Conservation (phyloP, 2,329 filamentous ascomycete species). For the Grosmannia penicillata region DNA sequence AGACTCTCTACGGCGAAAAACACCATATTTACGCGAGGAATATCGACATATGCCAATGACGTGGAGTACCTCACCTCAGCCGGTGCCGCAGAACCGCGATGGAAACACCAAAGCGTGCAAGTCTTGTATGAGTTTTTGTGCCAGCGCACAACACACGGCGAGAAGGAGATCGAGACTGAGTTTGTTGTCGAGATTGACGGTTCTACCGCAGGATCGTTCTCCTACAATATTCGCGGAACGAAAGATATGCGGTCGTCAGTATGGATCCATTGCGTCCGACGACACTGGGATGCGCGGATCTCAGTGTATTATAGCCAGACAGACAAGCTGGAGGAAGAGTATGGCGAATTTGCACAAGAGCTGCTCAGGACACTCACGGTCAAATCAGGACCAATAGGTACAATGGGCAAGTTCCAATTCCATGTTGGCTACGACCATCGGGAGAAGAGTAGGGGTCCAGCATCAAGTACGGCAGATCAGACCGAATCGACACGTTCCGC, state of each 20-base stretch:
- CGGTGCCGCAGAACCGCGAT: neutral
- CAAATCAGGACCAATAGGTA: conserved; percentile 6
- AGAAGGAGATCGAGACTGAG: neutral
- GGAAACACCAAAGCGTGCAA: conserved; percentile 8
- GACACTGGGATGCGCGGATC: conserved; percentile 18
- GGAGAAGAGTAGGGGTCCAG: neutral
- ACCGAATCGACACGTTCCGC: too few species aligned
- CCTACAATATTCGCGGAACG: conserved; percentile 12
- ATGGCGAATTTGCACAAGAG: conserved; percentile 13
- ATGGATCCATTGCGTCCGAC: conserved; percentile 16
- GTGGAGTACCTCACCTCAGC: conserved; percentile 6
- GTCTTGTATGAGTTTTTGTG: conserved; percentile 13
- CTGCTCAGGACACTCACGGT: conserved; percentile 14
- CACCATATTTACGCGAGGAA: conserved; percentile 15
- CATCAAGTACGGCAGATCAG: too few species aligned
- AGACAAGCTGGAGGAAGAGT: conserved; percentile 9
- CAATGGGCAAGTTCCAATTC: conserved; percentile 4
- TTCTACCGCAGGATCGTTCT: conserved; percentile 6
- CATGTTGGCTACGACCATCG: conserved; percentile 7
- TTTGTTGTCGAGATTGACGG: conserved; percentile 14
- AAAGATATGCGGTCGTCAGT: conserved; percentile 9
- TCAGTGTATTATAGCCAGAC: conserved; percentile 10
- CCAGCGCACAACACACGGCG: conserved; percentile 1
- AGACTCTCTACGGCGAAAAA: conserved; percentile 9
- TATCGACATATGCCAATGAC: conserved; percentile 14